phyloP scores from a whole-genome alignment of 108 stramenopile species.

The Aurantiochytrium sp. region DNA sequence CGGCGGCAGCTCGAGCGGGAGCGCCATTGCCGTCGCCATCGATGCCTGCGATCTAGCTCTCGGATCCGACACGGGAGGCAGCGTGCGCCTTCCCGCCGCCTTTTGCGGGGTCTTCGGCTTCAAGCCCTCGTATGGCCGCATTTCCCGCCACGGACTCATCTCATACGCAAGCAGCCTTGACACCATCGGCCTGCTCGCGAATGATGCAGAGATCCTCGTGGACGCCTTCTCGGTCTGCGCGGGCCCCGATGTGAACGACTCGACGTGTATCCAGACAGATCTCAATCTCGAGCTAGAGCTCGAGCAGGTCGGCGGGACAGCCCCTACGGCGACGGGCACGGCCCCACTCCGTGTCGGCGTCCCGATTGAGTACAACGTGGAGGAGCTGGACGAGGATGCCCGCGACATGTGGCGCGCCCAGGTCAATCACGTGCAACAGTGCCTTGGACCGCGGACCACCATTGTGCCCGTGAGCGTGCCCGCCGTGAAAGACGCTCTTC shows the following conservation, averaged over 20 bases:
- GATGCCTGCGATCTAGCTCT: slow-evolving; percentile 74
- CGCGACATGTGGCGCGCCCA: background rate
- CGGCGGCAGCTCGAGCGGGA: slow-evolving; percentile 84
- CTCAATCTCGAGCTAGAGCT: too few species aligned
- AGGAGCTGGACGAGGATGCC: slow-evolving; percentile 57
- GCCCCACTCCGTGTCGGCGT: slow-evolving; percentile 68
- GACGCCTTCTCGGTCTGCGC: slow-evolving; percentile 16
- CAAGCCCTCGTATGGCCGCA: slow-evolving; percentile 87
- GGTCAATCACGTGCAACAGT: background rate
- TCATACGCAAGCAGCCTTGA: slow-evolving; percentile 91
- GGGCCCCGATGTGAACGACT: slow-evolving; percentile 40
- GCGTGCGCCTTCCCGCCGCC: slow-evolving; percentile 86
- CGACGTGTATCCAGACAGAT: slow-evolving; percentile 1
- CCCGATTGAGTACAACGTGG: slow-evolving; percentile 69
- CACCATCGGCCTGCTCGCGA: slow-evolving; percentile 76
- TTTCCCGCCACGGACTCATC: slow-evolving; percentile 84
- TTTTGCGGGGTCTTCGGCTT: slow-evolving; percentile 88
- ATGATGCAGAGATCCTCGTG: slow-evolving; percentile 32
- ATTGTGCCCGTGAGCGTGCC: slow-evolving; percentile 29
- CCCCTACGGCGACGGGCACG: slow-evolving; percentile 47
- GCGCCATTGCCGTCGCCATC: slow-evolving; percentile 81
- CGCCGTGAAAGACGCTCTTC: slow-evolving; percentile 49
- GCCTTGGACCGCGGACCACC: background rate
- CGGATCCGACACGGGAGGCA: slow-evolving; percentile 95
- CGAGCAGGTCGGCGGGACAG: too few species aligned